Evolutionary conservation across 768 basidiomycete species (phyloP), one percentile per base, ranked within the genome.

Genomic region (Mycena leptocephala): DNA sequence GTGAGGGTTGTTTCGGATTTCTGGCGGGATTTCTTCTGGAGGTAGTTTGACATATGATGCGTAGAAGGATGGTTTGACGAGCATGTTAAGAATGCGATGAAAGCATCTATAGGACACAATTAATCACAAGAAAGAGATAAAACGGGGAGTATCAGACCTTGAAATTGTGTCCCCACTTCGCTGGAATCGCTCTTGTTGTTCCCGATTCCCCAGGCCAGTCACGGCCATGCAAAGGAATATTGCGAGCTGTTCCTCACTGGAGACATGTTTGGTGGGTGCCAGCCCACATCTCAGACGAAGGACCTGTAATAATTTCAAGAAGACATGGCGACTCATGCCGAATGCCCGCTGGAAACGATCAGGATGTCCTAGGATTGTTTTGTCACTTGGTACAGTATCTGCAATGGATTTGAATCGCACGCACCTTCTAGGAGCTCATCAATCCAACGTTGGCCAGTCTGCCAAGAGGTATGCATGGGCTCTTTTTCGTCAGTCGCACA

Each of bases 181-280:
- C 74, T 88, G 87, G 73, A 89, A 88, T 10, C 80, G 66, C 63
- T 88, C 86, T 69, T 83, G 81, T 51, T 85, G 73, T 51, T 83
- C 79, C 7, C 77, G 59, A 72, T 80, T 81, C 0, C 80, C 67
- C 20, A 77, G 48, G 3, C 85, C 85, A 39, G 82, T 85, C 1
- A 79, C 76, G 8, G 79, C 77, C 51, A 82, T 76, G 10, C 79
- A 74, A 20, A 88, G 81, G 69, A 87, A 88, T 18, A 88, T 85
- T 0, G 85, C 85, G 20, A 87, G 61, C 66, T 87, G 84, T 66
- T 88, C 87, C 39, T 87, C 82, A 0, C 79, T 58, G 0, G 80
- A 66, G 11, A 87, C 77, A 77, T 79, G 76, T 26, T 67, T 74
- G 0, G 82, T 83, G 22, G 80, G 35, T 0, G 39, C 3, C 3